phyloP scores from a whole-genome alignment of 1,284 basidiomycete genomes.

The Papiliotrema fonsecae region DNA sequence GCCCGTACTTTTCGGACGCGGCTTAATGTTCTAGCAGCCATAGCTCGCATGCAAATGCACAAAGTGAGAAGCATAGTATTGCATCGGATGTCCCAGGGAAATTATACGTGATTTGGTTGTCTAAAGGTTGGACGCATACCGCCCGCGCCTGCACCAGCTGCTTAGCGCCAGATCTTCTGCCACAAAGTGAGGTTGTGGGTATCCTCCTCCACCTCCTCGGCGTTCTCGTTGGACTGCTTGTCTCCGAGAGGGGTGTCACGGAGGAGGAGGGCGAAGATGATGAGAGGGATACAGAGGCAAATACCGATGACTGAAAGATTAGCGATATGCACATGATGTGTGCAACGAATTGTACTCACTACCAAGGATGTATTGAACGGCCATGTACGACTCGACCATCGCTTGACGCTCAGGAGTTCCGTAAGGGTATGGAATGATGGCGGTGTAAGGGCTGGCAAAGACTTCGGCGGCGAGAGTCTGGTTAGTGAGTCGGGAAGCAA shows the following conservation, averaged over 20 bases:
- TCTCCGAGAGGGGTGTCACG: slow-evolving; percentile 32
- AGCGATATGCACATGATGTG: slow-evolving; percentile 30
- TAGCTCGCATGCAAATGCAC: no score
- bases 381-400: not conserved
- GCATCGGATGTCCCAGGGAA: no score
- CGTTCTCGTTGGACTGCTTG: slow-evolving; percentile 30
- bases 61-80: no score
- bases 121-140: no score
- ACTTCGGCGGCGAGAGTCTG: slow-evolving; percentile 35
- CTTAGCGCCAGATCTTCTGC: no score
- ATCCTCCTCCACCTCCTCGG: slow-evolving; percentile 23
- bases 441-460: slow-evolving; percentile 41
- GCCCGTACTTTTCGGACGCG: no score
- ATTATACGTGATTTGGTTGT: no score
- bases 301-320: slow-evolving; percentile 41
- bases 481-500: slow-evolving; percentile 20
- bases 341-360: not conserved
- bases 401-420: slow-evolving; percentile 37
- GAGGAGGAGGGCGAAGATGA: slow-evolving; percentile 24
- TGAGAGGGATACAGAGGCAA: slow-evolving; percentile 25
- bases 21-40: no score
- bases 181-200: no score
- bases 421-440: slow-evolving; percentile 32
- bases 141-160: no score
- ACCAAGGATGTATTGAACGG: not conserved